A percentile compares a stretch with the other conserved stretches of the same genome.
Evolutionary conservation across 2,329 filamentous ascomycete genomes (phyloP).

Genomic region (Pseudodiploospora longispora): DNA sequence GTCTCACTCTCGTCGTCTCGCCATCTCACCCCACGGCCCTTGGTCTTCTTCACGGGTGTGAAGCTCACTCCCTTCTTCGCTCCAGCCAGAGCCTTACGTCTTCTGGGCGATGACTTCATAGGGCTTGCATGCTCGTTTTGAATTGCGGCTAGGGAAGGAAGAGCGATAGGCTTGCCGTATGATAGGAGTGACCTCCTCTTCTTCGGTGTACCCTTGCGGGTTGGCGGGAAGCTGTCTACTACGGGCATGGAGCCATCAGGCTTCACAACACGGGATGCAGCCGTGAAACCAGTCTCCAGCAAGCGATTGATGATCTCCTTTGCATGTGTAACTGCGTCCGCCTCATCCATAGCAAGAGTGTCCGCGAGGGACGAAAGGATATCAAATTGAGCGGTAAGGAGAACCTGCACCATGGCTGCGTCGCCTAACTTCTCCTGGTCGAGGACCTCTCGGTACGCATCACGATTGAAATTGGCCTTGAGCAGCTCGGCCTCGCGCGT

Average conservation of each 20-base stretch:
- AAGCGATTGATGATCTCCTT: constrained; percentile 70
- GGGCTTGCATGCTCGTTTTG: constrained; percentile 38
- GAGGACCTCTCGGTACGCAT: constrained; percentile 66
- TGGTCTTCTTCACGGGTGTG: constrained; percentile 69
- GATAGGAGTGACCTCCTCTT: constrained; percentile 48
- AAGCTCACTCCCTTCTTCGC: constrained; percentile 66
- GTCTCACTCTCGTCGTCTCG: constrained; percentile 80
- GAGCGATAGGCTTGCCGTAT: constrained; percentile 35
- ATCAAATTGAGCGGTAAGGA: constrained; percentile 87
- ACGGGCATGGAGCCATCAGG: constrained; percentile 63
- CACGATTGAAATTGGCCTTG: constrained; percentile 73
- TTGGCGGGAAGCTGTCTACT: constrained; percentile 61
- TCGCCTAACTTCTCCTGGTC: constrained; percentile 82
- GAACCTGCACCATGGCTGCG: constrained; percentile 66
- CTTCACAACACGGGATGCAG: constrained; percentile 78
- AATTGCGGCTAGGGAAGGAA: constrained; percentile 31
- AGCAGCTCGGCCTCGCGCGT: constrained; percentile 78
- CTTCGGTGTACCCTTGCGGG: constrained; percentile 68
- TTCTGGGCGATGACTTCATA: constrained; percentile 69
- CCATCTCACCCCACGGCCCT: constrained; percentile 82
- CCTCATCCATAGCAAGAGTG: constrained; percentile 73
- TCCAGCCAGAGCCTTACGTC: constrained; percentile 57
- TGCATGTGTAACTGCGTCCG: constrained; percentile 73
- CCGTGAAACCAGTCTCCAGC: constrained; percentile 65
- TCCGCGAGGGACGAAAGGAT: constrained; percentile 76